Evolutionary conservation across 2,329 filamentous ascomycete genomes (phyloP).

Genomic region (Colletotrichum aenigma): DNA sequence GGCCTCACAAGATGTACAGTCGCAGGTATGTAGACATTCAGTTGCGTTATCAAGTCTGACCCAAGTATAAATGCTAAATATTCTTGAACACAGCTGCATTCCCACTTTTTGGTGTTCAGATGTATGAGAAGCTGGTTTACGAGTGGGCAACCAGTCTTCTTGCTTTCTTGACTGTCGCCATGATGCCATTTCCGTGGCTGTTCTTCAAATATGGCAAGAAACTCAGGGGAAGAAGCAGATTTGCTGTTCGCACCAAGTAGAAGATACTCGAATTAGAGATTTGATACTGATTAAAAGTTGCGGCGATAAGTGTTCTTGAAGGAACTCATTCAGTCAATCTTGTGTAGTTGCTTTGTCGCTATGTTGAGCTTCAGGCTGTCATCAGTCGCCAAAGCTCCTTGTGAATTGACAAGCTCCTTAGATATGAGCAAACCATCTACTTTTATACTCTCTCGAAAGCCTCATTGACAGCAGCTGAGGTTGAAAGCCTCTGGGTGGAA

Average conservation of each 20-base stretch:
- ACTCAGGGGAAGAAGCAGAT: constrained; percentile 59
- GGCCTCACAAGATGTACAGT: constrained; percentile 78
- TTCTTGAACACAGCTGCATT: constrained; percentile 64
- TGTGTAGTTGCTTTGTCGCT: not conserved
- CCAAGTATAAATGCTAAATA: not conserved
- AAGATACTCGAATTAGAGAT: not conserved
- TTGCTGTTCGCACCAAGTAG: constrained; percentile 35
- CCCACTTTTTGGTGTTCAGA: constrained; percentile 73
- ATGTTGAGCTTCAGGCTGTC: not conserved
- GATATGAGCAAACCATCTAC: not conserved
- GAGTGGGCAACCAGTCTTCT: constrained; percentile 71
- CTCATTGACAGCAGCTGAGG: not conserved
- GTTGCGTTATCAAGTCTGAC: not conserved
- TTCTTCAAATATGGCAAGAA: constrained; percentile 65
- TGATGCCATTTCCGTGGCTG: constrained; percentile 68
- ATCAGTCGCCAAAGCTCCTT: not conserved
- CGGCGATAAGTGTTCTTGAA: not conserved
- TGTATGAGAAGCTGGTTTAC: constrained; percentile 72
- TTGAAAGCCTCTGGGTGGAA: not conserved
- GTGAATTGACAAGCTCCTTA: not conserved
- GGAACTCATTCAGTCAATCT: not conserved
- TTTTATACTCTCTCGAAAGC: not conserved
- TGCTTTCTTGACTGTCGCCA: constrained; percentile 62
- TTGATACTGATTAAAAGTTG: not conserved
- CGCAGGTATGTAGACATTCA: constrained; percentile 53